These are phyloP conservation scores for Macrotyloma uniflorum DNA, from an alignment of 306 rosid genomes.

Conservation along the genomic window DNA sequence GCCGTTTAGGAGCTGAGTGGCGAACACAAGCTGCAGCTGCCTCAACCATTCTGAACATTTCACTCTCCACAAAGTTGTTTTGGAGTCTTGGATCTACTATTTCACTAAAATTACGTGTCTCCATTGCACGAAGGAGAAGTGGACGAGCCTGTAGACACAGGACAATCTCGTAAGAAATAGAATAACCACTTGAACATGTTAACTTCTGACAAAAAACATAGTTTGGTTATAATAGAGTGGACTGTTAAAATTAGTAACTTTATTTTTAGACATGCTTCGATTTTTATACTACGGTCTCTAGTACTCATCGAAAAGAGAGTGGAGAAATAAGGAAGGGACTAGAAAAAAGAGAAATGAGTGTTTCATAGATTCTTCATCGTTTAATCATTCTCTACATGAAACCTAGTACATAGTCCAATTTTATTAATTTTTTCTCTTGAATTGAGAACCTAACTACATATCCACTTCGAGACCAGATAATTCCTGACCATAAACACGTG, in stretches of 20 bases:
- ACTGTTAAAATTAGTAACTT: neutral
- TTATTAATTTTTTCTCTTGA: neutral
- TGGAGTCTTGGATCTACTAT: conserved; percentile 71
- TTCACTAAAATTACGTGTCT: conserved; percentile 60
- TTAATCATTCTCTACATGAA: too few relatives aligned
- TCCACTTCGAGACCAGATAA: too few relatives aligned
- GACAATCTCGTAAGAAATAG: conserved; percentile 14
- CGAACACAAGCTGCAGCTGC: conserved; percentile 96
- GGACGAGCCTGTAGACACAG: conserved; percentile 82
- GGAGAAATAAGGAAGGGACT: neutral
- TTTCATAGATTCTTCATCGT: too few relatives aligned
- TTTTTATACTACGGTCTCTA: neutral
- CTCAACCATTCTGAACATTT: conserved; percentile 87
- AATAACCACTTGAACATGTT: conserved; percentile 4
- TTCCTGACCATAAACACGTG: too few relatives aligned
- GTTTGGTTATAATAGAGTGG: neutral
- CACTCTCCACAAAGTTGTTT: conserved; percentile 70
- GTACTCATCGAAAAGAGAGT: neutral
- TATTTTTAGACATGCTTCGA: neutral
- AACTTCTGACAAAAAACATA: neutral
- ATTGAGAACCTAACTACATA: neutral
- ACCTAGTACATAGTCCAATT: too few relatives aligned
- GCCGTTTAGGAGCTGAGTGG: conserved; percentile 86
- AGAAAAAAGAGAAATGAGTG: neutral
- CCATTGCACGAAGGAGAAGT: conserved; percentile 65